Conservation (phyloP, 257 asterid species). For the Fraxinus cuspidata region DNA sequence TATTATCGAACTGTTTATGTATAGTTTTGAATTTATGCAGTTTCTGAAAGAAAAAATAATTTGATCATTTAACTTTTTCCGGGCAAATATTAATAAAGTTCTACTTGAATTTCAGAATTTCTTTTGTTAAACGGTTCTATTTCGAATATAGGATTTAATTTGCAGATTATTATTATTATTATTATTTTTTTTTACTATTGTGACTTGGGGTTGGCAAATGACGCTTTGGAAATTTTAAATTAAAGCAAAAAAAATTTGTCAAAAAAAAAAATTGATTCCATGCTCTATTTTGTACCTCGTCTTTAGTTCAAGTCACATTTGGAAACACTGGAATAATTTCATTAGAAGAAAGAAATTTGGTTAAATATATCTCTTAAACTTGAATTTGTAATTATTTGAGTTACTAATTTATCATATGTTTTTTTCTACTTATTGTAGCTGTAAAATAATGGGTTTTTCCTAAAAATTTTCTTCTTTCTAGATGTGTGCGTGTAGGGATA, state of each 20-base stretch:
- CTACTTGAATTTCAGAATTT: not conserved
- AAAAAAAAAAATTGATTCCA: not conserved
- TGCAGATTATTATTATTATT: not conserved
- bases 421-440: too few species aligned
- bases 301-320: not conserved
- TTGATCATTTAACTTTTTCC: too few species aligned
- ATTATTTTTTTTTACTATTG: too few species aligned
- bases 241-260: not conserved
- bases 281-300: not conserved
- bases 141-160: not conserved
- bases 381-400: not conserved
- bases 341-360: not conserved
- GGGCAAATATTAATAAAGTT: too few species aligned
- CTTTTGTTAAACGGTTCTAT: too few species aligned
- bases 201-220: not conserved
- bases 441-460: not conserved
- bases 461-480: not conserved
- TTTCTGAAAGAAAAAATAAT: too few species aligned
- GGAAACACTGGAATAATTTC: not conserved
- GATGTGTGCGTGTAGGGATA: not conserved
- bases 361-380: conserved; percentile 3
- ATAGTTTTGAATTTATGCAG: not conserved
- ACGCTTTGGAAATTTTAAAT: not conserved
- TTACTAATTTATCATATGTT: not conserved
- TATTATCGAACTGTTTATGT: not conserved